These are phyloP conservation scores for Penicillium manginii DNA, from an alignment of 495 filamentous ascomycete genomes.

Conservation along the genomic window DNA sequence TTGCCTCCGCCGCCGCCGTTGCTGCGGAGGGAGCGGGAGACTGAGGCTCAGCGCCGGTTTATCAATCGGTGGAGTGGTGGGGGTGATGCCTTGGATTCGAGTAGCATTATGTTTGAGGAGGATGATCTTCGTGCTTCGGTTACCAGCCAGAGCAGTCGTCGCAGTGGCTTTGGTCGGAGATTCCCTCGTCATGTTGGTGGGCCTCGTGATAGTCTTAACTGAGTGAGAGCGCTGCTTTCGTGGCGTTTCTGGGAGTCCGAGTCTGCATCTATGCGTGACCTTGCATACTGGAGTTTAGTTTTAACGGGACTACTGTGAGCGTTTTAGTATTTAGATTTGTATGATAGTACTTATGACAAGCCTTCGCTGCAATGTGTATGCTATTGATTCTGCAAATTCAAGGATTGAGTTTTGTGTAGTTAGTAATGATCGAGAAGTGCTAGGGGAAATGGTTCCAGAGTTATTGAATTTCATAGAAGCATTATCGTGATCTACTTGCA, in stretches of 20 bases:
- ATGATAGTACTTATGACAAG: not conserved
- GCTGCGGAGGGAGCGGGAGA: constrained; percentile 32
- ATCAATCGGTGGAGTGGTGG: constrained; percentile 52
- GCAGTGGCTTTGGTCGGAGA: constrained; percentile 38
- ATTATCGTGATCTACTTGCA: too few relatives aligned
- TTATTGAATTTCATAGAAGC: too few relatives aligned
- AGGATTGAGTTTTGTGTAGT: too few relatives aligned
- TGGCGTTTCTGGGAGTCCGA: too few relatives aligned
- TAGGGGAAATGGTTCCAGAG: too few relatives aligned
- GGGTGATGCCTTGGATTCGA: constrained; percentile 46
- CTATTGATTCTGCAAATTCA: too few relatives aligned
- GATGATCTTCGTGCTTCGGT: constrained; percentile 49
- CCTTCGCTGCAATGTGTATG: not conserved
- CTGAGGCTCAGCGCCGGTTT: constrained; percentile 49
- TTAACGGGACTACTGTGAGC: not conserved
- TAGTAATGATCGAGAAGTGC: too few relatives aligned
- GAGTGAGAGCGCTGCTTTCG: not conserved
- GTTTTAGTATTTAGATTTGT: not conserved
- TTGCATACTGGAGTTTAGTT: not conserved
- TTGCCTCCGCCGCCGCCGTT: constrained; percentile 32
- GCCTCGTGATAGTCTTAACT: constrained; percentile 48
- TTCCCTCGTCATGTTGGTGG: constrained; percentile 43
- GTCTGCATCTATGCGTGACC: too few relatives aligned
- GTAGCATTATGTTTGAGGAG: constrained; percentile 45
- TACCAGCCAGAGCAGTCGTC: constrained; percentile 44